Evolutionary conservation across 345 rosid species (phyloP), one percentile per base, ranked within the genome.

Genomic region (Gossypium raimondii): DNA sequence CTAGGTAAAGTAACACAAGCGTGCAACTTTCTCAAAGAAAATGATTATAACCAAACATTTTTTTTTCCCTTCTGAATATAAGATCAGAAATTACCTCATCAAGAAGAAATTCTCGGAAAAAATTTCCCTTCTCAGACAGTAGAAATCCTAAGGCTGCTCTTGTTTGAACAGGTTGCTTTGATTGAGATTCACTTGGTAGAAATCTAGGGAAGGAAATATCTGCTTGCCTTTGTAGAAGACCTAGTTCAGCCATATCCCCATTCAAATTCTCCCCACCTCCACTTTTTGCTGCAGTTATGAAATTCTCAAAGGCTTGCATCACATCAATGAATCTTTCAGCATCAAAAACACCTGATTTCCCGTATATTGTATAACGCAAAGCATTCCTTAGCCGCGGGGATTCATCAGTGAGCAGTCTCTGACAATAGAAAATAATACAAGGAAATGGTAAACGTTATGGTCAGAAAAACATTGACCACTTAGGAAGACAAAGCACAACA

Each of bases 271-370:
- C 97, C 74, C 98, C 98, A 47, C 97, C 97, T 45, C 98, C 98
- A 87, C 98, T 92, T 90, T 91, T 94, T 76, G 97, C 98, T 68
- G 95, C 97, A 67, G 90, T 85, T 59, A 92, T 92, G 85, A 94
- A 94, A 81, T 76, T 89, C 84, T 94, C 98, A 77, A 94, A 94
- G 57, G 98, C 98, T 94, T 87, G 93, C 98, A 92, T 94, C 70
- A 92, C 92, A 86, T 94, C 98, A 66, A 94, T 91, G 83, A 94
- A 94, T 83, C 95, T 94, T 77, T 94, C 98, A 80, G 97, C 98
- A 85, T 94, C 92, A 82, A 94, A 94, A 73, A 94, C 93, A 51
- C 95, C 94, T 24, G 95, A 85, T 76, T 88, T 92, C 59, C 97
- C 98, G 75, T 94, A 92, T 69, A 94, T 94, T 50, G 95, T 94